A percentile compares a stretch with the other conserved stretches of the same genome.
Conservation (phyloP, 495 filamentous ascomycete species). For the Emericellopsis terricola region DNA sequence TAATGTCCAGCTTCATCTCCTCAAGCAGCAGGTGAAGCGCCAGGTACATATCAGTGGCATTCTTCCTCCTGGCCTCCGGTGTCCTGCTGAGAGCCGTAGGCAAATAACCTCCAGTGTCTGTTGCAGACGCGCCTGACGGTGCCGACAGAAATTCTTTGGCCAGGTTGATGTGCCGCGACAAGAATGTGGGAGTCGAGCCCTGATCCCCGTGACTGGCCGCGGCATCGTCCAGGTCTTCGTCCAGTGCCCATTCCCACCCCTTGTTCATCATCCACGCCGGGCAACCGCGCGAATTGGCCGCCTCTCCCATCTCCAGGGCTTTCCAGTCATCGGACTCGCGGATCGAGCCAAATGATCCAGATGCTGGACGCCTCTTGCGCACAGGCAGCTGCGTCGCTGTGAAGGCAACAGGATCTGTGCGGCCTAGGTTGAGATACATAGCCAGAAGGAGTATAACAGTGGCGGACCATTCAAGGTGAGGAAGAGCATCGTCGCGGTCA, state of each 20-base stretch:
- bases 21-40: constrained; percentile 72
- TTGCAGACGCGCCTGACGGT: constrained; percentile 26
- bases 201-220: constrained; percentile 1
- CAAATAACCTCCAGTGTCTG: constrained; percentile 37
- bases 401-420: constrained; percentile 5
- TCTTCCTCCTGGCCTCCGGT: constrained; percentile 34
- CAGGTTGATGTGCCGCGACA: constrained; percentile 20
- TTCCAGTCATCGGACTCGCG: constrained; percentile 16
- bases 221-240: constrained; percentile 23
- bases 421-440: constrained; percentile 21
- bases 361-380: neutral
- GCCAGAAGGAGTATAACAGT: constrained; percentile 52
- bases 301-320: constrained; percentile 16
- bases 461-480: constrained; percentile 62
- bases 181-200: constrained; percentile 16
- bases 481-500: constrained; percentile 24
- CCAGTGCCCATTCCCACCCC: constrained; percentile 60
- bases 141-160: constrained; percentile 41
- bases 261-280: constrained; percentile 47
- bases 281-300: constrained; percentile 31
- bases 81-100: constrained; percentile 39
- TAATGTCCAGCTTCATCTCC: constrained; percentile 68
- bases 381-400: neutral
- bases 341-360: constrained; percentile 1
- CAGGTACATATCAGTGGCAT: constrained; percentile 50